These are phyloP conservation scores for Citrus glauca DNA, from an alignment of 345 rosid species.

Conservation along the genomic window DNA sequence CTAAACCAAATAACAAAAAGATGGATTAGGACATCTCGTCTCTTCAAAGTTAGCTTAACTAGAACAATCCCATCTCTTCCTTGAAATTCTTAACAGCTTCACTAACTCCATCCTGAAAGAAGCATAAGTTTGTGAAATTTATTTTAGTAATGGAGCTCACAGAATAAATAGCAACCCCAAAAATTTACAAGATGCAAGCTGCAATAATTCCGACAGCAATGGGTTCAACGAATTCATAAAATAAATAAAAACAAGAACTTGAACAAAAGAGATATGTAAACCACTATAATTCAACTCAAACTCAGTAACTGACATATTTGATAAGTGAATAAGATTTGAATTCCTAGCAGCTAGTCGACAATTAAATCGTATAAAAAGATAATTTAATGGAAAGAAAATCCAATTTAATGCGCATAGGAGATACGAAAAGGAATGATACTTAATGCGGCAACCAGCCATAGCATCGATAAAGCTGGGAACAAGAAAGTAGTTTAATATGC, in stretches of 20 bases:
- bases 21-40: too few species aligned
- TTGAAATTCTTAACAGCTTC: conserved; percentile 72
- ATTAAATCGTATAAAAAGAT: not conserved
- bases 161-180: not conserved
- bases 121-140: not conserved
- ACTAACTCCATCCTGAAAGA: conserved; percentile 70
- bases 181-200: too few species aligned
- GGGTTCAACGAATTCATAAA: too few species aligned
- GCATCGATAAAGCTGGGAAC: not conserved
- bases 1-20: too few species aligned
- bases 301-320: not conserved
- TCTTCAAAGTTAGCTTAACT: not conserved
- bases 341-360: not conserved
- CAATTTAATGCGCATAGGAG: not conserved
- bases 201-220: too few species aligned
- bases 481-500: not conserved
- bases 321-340: not conserved
- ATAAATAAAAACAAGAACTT: not conserved
- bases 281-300: not conserved
- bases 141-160: not conserved
- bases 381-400: not conserved
- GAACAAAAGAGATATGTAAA: not conserved
- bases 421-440: not conserved
- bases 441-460: not conserved
- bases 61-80: conserved; percentile 38